Base-by-base conservation (phyloP, 257 asterid genomes). In the Anisodus acutangulus region DNA sequence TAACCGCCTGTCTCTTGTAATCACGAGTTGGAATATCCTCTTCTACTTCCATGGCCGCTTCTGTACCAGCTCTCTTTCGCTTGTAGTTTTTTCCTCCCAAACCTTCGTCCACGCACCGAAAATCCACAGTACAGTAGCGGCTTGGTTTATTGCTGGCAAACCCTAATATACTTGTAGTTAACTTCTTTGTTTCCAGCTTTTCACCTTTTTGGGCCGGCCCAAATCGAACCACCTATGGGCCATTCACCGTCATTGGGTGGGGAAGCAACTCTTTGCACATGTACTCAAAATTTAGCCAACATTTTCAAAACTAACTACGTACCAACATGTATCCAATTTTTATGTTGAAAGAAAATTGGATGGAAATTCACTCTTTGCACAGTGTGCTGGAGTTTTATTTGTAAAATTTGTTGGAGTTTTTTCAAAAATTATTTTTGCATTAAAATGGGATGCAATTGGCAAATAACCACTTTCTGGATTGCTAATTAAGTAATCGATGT, bases 71-170 rank as follows among this genome's bases (percentile, higher is more conserved):
- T 85, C 98, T 85, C 94, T 95, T 94, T 9, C 98, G 96, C 91
- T 96, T 96, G 88, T 89, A 92, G 35, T 98, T 96, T 85, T 95
- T 95, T 4, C 98, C 98, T 45, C 98, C 98, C 83, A 95, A 90
- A 0, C 98, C 98, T 87, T 95, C 98, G 78, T 94, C 98, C 41
- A 96, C 88, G 84, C 88, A 69, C 82, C 99, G 92, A 85, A 96
- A 96, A 90, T 96, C 98, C 53, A 96, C 85, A 17, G 94, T 91
- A 88, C 98, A 96, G 4, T 17, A 2, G 8, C 66, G 53, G 16
- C 49, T 13, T 31, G 2, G 2, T 76, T 22, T 76, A 31, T 78
- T 31, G 2, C 60, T n/a, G 6, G 19, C 22, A 53, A 53, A 13
- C 82, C 66, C 82, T 78, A 78, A 12, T 72, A 72, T 12, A 9